Evolutionary conservation across 2,329 filamentous ascomycete species (phyloP).

Genomic region (Beauveria caledonica): DNA sequence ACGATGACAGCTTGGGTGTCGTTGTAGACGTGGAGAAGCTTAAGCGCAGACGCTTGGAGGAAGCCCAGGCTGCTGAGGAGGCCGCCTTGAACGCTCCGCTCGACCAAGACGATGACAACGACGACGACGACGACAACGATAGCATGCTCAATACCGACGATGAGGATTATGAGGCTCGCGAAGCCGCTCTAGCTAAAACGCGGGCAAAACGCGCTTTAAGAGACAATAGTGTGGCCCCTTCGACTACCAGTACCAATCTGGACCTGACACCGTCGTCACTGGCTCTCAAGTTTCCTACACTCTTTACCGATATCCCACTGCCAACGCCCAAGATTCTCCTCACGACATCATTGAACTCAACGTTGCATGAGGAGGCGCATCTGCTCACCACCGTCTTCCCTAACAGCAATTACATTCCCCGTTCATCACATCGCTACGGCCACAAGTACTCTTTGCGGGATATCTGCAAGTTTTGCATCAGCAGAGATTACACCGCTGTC

Average conservation of each 20-base stretch:
- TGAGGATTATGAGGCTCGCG: slow-evolving; percentile 42
- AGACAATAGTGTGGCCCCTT: slow-evolving; percentile 46
- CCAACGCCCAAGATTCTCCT: slow-evolving; percentile 76
- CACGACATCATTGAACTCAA: slow-evolving; percentile 84
- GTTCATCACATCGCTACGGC: slow-evolving; percentile 72
- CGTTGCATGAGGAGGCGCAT: slow-evolving; percentile 73
- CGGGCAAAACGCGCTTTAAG: slow-evolving; percentile 36
- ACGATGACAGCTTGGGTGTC: slow-evolving; percentile 48
- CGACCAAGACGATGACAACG: slow-evolving; percentile 23
- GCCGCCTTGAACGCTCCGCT: slow-evolving; percentile 34
- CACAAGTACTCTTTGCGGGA: slow-evolving; percentile 91
- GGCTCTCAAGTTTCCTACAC: slow-evolving; percentile 51
- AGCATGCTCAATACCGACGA: slow-evolving; percentile 70
- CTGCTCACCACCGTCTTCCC: slow-evolving; percentile 78
- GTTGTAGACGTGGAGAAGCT: slow-evolving; percentile 52
- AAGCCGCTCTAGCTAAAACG: slow-evolving; percentile 33
- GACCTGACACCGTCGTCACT: slow-evolving; percentile 54
- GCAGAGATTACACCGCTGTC: slow-evolving; percentile 75
- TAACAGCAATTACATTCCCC: slow-evolving; percentile 77
- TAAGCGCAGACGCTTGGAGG: slow-evolving; percentile 48
- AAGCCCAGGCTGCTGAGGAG: slow-evolving; percentile 43
- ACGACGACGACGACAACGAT: slow-evolving; percentile 54
- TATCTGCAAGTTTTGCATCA: slow-evolving; percentile 76
- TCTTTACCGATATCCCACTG: slow-evolving; percentile 52
- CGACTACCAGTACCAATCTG: slow-evolving; percentile 55